Conservation (phyloP, 495 filamentous ascomycete genomes). For the Recurvomyces mirabilis region DNA sequence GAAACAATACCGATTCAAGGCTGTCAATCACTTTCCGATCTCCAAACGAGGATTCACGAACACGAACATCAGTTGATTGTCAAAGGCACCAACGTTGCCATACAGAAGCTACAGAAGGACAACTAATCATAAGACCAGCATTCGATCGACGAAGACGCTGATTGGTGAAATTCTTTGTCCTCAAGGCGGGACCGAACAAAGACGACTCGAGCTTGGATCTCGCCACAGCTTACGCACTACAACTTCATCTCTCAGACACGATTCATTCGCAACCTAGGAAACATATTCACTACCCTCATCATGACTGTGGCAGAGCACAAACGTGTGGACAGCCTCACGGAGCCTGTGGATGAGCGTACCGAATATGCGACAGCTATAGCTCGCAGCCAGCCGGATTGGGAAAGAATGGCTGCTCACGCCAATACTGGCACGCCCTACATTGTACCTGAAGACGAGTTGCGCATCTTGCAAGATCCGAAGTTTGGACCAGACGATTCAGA, state of each 20-base stretch:
- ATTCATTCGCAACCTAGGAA: too few species aligned
- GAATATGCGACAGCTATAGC: conserved; percentile 2
- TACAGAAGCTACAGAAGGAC: conserved; percentile 1
- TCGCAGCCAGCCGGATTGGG: background rate
- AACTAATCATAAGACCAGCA: too few species aligned
- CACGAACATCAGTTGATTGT: conserved; percentile 21
- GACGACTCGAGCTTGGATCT: too few species aligned
- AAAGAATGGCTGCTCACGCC: conserved; percentile 1
- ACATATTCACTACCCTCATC: too few species aligned
- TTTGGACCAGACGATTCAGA: background rate
- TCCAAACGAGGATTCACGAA: conserved; percentile 29
- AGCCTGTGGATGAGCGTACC: background rate
- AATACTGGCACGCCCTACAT: background rate
- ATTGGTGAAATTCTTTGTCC: too few species aligned
- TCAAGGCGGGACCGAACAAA: too few species aligned
- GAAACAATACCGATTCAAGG: conserved; percentile 54
- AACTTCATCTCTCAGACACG: too few species aligned
- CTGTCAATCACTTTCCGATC: conserved; percentile 14
- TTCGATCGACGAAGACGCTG: too few species aligned
- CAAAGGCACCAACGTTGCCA: conserved; percentile 8
- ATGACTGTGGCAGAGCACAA: too few species aligned
- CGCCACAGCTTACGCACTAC: too few species aligned
- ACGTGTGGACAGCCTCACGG: too few species aligned
- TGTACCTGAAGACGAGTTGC: background rate
- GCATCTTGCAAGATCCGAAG: background rate